Evolutionary conservation across 208 protist genomes (phyloP).

Genomic region (Trypanosoma vivax): DNA sequence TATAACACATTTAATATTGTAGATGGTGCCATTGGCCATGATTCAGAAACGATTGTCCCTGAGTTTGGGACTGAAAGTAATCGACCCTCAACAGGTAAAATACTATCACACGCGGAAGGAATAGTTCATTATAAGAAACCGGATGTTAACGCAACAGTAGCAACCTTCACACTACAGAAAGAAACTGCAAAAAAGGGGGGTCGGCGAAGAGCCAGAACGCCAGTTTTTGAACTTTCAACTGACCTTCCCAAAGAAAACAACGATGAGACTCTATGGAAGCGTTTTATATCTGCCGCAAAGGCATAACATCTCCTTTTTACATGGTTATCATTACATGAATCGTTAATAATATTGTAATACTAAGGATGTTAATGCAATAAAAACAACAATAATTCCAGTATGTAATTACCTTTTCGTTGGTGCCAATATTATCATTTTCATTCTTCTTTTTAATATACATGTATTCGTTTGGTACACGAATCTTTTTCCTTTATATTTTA

Average conservation of each 20-base stretch:
- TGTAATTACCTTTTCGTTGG: not conserved
- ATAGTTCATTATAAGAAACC: slow-evolving; percentile 11
- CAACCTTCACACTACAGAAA: slow-evolving; percentile 41
- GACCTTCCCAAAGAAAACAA: not conserved
- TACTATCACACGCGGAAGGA: not conserved
- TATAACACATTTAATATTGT: slow-evolving; percentile 81
- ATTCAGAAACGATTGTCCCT: slow-evolving; percentile 17
- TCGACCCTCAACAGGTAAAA: not conserved
- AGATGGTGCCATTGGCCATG: slow-evolving; percentile 57
- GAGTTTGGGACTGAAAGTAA: not conserved
- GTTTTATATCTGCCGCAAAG: slow-evolving; percentile 31
- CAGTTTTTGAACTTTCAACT: slow-evolving; percentile 1
- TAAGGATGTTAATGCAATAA: not conserved
- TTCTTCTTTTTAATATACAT: too few species aligned
- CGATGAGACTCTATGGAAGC: slow-evolving; percentile 44
- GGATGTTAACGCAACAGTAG: slow-evolving; percentile 36
- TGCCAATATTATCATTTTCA: slow-evolving; percentile 14
- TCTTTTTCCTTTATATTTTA: too few species aligned
- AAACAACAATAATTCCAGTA: not conserved
- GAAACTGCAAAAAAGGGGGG: slow-evolving; percentile 42
- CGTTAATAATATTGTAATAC: slow-evolving; percentile 7
- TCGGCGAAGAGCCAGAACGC: slow-evolving; percentile 24
- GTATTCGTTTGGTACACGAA: too few species aligned
- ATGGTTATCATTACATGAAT: too few species aligned
- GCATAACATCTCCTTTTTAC: slow-evolving; percentile 16